Evolutionary conservation across 495 filamentous ascomycete genomes (phyloP), one percentile per base, ranked within the genome.

Genomic region (Penicillium bovifimosum): DNA sequence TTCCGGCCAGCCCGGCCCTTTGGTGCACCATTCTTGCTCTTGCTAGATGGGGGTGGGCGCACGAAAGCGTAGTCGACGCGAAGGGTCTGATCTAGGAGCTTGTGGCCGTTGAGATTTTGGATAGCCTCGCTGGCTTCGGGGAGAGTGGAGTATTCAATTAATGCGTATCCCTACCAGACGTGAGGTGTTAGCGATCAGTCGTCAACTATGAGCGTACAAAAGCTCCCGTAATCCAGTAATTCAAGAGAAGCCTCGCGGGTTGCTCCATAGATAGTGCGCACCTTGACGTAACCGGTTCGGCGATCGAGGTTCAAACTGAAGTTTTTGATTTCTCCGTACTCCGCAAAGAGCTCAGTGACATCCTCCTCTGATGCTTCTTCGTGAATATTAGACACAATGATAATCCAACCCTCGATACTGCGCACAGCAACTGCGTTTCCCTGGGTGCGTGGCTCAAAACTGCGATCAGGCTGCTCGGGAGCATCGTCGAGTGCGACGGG

Each of bases 341-440:
- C 95, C 45, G 86, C 90, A 71, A 99, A 99, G 59, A 88, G 78
- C 65, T 99, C 95, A 47, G 86, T 90, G 27, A 99, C 71, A 55
- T 96, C 90, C 71, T 99, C 95, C 74, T 99, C 95, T 61, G 85
- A 89, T 14, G 95, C 90, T 72, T 99, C 95, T 67, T 97, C 95
- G 69, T 99, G 93, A 35, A 97, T 90, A 68, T 97, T 96, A 16
- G 91, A 96, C 53, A 86, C 91, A 52, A 96, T 86, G 56, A 99
- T 79, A 71, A 99, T 97, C 95, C 95, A 99, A 58, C 95, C 95
- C 69, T 99, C 95, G 67, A 99, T 96, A 55, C 89, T 95, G 68
- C 95, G 90, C 46, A 99, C 95, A 11, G 92, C 95, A 6, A 88
- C 90, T 26, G 92, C 90, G 54, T 87, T 87, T 47, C 82, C 75